Evolutionary conservation across 352 stramenopile species (phyloP), one percentile per base, ranked within the genome.

Genomic region (Phytopythium chamaehyphon): DNA sequence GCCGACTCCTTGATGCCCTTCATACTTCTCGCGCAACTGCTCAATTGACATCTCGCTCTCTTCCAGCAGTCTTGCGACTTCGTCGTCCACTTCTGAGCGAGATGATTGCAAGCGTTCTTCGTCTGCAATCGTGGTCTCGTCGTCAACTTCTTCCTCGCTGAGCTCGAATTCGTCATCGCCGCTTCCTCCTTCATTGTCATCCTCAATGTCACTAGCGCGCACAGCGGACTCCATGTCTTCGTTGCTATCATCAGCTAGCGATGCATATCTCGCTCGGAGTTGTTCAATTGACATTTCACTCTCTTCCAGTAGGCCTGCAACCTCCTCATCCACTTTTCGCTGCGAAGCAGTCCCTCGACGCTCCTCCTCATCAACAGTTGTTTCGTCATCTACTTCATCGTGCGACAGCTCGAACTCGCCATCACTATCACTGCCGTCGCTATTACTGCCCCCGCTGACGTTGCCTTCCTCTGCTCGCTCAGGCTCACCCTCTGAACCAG

Each of bases 1-100:
- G 9, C 9, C 28, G 9, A 10, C 28, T 33, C 28, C 48, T 18
- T 47, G 69, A 45, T 44, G 59, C 5, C 39, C 33, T 21, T 56
- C 56, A 48, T 89, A 89, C 40, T 69, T 62, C 10, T 76, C 76
- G 15, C 68, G 58, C 21, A 93, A 57, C 31, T 88, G 66, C 10
- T 99, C 93, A 18, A 98, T 80, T 0, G 95, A 92, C 62, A 99
- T 83, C 61, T 98, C 84, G 18, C 71, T 86, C 54, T 99, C 96
- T 52, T 78, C 61, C 35, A 98, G 62, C 0, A 99, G 59, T 24
- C 90, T 51, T 3, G 62, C 69, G 8, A 98, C 61, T 62, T 98
- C 96, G 37, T 97, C 82, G 33, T 81, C 66, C 5, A 63, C 69
- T 42, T 82, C 67, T 15, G 69, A 61, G n/a, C 51, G 59, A 3